A percentile compares a stretch with the other conserved stretches of the same genome.
phyloP scores from a whole-genome alignment of 306 rosid genomes.

The Betula pendula region DNA sequence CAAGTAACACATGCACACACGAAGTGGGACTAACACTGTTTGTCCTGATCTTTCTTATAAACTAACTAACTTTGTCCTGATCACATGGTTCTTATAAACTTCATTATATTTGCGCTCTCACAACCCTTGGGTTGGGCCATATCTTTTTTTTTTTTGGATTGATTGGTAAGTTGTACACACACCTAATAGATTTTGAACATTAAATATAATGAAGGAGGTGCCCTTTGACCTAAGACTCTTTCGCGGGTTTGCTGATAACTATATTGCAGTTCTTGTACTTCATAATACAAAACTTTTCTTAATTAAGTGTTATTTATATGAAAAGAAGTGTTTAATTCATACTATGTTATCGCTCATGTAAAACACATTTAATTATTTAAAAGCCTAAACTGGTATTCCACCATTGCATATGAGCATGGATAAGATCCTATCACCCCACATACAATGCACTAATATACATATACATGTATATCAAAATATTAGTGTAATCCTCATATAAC shows the following conservation, averaged over 20 bases:
- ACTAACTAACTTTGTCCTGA: not conserved
- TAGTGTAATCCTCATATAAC: not conserved
- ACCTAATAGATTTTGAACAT: not conserved
- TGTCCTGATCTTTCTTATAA: not conserved
- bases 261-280: not conserved
- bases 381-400: not conserved
- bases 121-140: not conserved
- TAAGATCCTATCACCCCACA: not conserved
- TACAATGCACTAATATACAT: not conserved
- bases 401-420: not conserved
- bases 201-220: not conserved
- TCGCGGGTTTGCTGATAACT: not conserved
- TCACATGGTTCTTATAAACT: not conserved
- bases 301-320: not conserved
- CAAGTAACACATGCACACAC: not conserved
- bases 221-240: not conserved
- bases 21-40: not conserved
- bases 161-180: not conserved
- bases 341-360: not conserved
- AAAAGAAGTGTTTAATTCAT: not conserved
- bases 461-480: not conserved
- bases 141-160: not conserved
- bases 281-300: not conserved
- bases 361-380: not conserved
- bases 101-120: not conserved